These are phyloP conservation scores for Alliaria petiolata DNA, from an alignment of 345 rosid species.

Conservation along the genomic window DNA sequence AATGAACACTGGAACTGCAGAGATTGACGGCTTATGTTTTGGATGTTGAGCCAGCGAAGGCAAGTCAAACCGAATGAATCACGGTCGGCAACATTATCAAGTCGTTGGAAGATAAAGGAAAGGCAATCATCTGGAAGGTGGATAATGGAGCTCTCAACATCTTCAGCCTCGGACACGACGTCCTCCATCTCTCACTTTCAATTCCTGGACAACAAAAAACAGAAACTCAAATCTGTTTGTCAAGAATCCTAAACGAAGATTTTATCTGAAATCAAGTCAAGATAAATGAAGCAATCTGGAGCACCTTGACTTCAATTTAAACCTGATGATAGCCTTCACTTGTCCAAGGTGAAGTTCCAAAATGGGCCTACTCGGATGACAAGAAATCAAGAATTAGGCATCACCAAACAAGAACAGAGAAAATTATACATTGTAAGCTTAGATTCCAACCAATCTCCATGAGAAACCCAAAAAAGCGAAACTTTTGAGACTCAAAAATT, in stretches of 20 bases:
- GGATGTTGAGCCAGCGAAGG: constrained; percentile 62
- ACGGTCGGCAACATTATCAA: constrained; percentile 43
- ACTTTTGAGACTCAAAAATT: constrained; percentile 12
- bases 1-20: constrained; percentile 58
- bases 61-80: constrained; percentile 81
- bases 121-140: constrained; percentile 78
- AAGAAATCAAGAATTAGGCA: neutral
- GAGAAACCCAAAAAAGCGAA: neutral
- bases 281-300: constrained; percentile 18
- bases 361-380: neutral
- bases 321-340: neutral
- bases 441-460: neutral
- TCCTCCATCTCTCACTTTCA: constrained; percentile 42
- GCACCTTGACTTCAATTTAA: neutral
- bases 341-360: neutral
- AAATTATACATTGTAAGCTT: neutral
- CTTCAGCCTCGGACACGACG: constrained; percentile 23
- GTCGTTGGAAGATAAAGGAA: constrained; percentile 48
- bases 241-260: constrained; percentile 51
- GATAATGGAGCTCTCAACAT: constrained; percentile 38
- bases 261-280: constrained; percentile 53
- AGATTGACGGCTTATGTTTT: constrained; percentile 46
- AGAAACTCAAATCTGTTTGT: constrained; percentile 27
- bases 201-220: neutral
- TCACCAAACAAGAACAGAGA: neutral